Conservation (phyloP, 2,329 filamentous ascomycete genomes). For the Neonectria magnoliae region DNA sequence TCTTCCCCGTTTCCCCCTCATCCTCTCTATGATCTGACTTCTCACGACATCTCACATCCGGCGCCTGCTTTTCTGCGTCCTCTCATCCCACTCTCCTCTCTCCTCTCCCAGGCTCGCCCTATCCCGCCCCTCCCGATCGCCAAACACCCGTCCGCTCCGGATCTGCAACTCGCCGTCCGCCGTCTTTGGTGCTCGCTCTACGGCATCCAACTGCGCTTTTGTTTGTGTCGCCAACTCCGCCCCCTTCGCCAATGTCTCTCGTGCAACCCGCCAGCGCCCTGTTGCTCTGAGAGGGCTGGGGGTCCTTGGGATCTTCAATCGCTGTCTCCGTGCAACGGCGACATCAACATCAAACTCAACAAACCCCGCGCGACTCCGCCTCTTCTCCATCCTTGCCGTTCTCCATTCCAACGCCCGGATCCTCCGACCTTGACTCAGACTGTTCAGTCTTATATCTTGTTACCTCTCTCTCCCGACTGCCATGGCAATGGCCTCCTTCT, state of each 20-base stretch:
- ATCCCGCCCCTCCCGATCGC: conserved; percentile 9
- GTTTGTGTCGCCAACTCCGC: conserved; percentile 13
- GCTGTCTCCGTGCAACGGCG: conserved; percentile 42
- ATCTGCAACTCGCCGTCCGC: conserved; percentile 11
- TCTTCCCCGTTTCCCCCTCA: not conserved
- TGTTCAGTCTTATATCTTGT: not conserved
- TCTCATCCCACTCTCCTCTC: not conserved
- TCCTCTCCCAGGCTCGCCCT: not conserved
- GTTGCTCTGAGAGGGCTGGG: conserved; percentile 44
- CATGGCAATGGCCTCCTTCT: conserved; percentile 41
- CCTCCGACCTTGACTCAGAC: not conserved
- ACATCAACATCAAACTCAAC: conserved; percentile 25
- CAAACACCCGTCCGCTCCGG: conserved; percentile 6
- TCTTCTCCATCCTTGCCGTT: conserved; percentile 1
- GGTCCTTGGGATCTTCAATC: conserved; percentile 38
- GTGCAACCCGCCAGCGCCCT: conserved; percentile 38
- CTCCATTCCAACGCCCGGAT: not conserved
- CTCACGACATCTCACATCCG: not conserved
- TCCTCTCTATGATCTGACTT: not conserved
- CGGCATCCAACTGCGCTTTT: conserved; percentile 19
- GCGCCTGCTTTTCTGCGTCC: not conserved
- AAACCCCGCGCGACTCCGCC: conserved; percentile 28
- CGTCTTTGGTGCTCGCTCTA: conserved; percentile 18
- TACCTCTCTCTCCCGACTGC: conserved; percentile 2
- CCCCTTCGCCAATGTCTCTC: conserved; percentile 29